phyloP scores from a whole-genome alignment of 108 stramenopile genomes.

The Pseudonitzschia multiseries region DNA sequence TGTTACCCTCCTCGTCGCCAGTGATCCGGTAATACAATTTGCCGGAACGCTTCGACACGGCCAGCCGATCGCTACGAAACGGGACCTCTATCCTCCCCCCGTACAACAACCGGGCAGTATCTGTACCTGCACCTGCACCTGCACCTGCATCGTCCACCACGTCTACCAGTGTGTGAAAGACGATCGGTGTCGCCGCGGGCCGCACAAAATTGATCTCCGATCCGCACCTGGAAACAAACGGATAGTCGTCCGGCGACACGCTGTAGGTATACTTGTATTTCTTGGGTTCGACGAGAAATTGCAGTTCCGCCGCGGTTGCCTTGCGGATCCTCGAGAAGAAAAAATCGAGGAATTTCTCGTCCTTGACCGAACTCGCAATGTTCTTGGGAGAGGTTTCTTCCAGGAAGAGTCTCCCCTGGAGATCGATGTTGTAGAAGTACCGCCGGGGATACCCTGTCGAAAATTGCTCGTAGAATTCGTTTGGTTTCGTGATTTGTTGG shows the following conservation, averaged over 20 bases:
- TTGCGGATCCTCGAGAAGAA: slow-evolving; percentile 41
- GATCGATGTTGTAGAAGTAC: slow-evolving; percentile 56
- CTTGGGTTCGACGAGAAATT: slow-evolving; percentile 14
- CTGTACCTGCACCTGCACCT: too few species aligned
- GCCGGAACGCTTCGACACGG: slow-evolving; percentile 36
- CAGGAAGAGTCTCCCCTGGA: slow-evolving; percentile 48
- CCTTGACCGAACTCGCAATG: slow-evolving; percentile 57
- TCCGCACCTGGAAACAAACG: slow-evolving; percentile 51
- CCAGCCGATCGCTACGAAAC: slow-evolving; percentile 32
- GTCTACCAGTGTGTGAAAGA: slow-evolving; percentile 39
- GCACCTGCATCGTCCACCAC: neutral
- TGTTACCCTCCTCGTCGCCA: neutral
- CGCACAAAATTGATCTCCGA: slow-evolving; percentile 50
- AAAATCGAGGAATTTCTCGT: slow-evolving; percentile 45
- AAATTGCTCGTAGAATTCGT: slow-evolving; percentile 38
- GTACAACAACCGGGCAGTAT: too few species aligned
- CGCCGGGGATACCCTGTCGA: slow-evolving; percentile 15
- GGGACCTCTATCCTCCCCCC: slow-evolving; percentile 33
- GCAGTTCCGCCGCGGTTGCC: neutral
- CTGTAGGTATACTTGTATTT: neutral
- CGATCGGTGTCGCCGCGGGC: slow-evolving; percentile 53
- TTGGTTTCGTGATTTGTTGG: slow-evolving; percentile 33
- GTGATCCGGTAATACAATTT: slow-evolving; percentile 37
- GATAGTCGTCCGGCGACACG: slow-evolving; percentile 32
- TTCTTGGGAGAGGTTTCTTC: slow-evolving; percentile 60